Evolutionary conservation across 73 alveolate genomes (phyloP).

Genomic region (Tetrahymena elliotti): DNA sequence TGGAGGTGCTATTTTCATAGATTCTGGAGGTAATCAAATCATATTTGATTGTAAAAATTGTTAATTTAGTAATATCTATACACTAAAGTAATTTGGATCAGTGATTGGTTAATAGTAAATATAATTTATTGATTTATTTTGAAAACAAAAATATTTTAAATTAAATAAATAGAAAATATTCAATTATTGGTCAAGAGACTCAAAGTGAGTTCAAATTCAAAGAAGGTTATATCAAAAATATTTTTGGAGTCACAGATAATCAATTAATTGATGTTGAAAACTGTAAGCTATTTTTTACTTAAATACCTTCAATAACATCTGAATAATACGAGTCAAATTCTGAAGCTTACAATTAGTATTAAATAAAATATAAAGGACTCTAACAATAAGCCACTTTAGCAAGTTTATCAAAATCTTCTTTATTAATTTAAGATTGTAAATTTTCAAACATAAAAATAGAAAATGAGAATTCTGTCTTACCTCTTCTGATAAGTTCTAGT

Average conservation of each 20-base stretch:
- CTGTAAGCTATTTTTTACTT: too few species aligned
- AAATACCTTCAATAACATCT: background rate
- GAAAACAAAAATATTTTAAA: too few species aligned
- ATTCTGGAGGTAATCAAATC: background rate
- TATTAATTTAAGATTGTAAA: background rate
- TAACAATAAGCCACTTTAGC: background rate
- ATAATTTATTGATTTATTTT: background rate
- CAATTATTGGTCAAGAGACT: background rate
- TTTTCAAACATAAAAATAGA: background rate
- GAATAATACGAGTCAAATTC: background rate
- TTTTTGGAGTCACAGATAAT: background rate
- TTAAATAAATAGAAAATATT: background rate
- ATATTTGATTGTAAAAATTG: background rate
- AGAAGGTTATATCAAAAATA: background rate
- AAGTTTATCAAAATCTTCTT: background rate
- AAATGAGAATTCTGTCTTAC: background rate
- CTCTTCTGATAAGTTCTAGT: background rate
- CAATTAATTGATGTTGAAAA: background rate
- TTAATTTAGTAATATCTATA: background rate
- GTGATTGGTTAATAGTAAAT: background rate
- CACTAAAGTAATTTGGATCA: background rate
- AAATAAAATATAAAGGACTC: background rate
- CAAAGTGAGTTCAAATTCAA: background rate
- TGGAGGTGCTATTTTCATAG: background rate
- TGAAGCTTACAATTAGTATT: background rate